Evolutionary conservation across 1,284 basidiomycete species (phyloP).

Genomic region (Trichosporon ovoides): DNA sequence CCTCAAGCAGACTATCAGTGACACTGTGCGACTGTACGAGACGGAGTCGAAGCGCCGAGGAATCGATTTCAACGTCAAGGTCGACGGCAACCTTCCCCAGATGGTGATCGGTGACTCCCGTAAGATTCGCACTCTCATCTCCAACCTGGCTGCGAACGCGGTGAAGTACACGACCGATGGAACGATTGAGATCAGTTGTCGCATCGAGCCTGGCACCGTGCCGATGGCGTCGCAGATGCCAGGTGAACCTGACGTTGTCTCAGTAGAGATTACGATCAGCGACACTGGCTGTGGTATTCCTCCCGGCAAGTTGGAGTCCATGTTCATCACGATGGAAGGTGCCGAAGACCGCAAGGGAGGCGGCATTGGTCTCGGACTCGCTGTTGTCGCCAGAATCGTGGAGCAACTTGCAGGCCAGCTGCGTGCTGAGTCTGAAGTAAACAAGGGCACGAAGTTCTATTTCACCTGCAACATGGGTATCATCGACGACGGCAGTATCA

Average conservation of each 20-base stretch:
- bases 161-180: constrained; percentile 72
- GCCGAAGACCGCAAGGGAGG: constrained; percentile 56
- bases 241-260: constrained; percentile 42
- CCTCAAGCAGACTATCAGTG: constrained; percentile 61
- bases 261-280: constrained; percentile 67
- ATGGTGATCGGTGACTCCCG: constrained; percentile 65
- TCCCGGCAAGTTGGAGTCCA: constrained; percentile 65
- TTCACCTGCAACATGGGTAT: constrained; percentile 40
- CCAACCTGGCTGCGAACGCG: constrained; percentile 77
- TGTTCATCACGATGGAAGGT: constrained; percentile 82
- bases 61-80: constrained; percentile 61
- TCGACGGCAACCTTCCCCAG: constrained; percentile 54
- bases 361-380: constrained; percentile 61
- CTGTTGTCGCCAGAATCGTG: constrained; percentile 76
- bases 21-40: constrained; percentile 57
- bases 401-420: constrained; percentile 74
- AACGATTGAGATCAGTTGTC: constrained; percentile 61
- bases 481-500: background rate
- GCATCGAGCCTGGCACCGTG: constrained; percentile 3
- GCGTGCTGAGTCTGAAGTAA: constrained; percentile 67
- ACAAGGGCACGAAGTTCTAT: constrained; percentile 64
- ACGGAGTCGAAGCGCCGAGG: constrained; percentile 67
- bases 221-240: background rate
- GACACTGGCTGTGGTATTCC: constrained; percentile 76
- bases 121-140: constrained; percentile 74